These are phyloP conservation scores for Takashimella tepidaria DNA, from an alignment of 1,284 basidiomycete species.

Conservation along the genomic window DNA sequence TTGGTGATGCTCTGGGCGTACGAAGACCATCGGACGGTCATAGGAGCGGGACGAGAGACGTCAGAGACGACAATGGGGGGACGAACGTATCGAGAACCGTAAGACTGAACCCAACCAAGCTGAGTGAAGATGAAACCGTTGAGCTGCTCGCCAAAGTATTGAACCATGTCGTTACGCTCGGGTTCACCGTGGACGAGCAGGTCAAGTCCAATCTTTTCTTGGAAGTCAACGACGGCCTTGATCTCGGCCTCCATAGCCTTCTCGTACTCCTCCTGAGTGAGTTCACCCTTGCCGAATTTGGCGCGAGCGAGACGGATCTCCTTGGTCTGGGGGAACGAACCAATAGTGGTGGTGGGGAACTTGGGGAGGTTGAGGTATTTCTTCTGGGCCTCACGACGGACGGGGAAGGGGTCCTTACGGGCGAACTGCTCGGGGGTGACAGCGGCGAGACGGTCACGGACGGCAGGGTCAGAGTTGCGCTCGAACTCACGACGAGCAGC, in stretches of 20 bases:
- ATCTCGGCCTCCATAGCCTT: constrained; percentile 99
- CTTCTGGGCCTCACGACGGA: constrained; percentile 83
- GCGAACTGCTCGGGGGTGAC: constrained; percentile 84
- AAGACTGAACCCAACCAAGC: constrained; percentile 99
- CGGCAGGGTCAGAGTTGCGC: constrained; percentile 86
- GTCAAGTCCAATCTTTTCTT: constrained; percentile 94
- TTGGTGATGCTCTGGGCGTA: constrained; percentile 93
- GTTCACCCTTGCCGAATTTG: constrained; percentile 88
- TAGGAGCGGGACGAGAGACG: constrained; percentile 85
- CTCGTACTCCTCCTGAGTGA: constrained; percentile 85
- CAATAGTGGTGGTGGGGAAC: constrained; percentile 99
- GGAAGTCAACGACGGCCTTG: constrained; percentile 87
- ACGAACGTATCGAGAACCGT: constrained; percentile 80
- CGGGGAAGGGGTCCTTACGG: constrained; percentile 85
- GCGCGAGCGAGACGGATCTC: constrained; percentile 96
- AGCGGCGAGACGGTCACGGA: constrained; percentile 90
- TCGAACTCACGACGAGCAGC: constrained; percentile 95
- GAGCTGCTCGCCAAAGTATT: constrained; percentile 98
- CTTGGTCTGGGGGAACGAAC: constrained; percentile 99
- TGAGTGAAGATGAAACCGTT: constrained; percentile 81
- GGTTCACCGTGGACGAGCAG: constrained; percentile 98
- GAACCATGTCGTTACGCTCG: constrained; percentile 99
- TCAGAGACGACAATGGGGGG: constrained; percentile 99
- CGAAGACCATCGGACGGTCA: constrained; percentile 95
- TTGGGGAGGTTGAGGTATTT: constrained; percentile 86